Evolutionary conservation across 768 basidiomycete species (phyloP).

Genomic region (Serendipita indica): DNA sequence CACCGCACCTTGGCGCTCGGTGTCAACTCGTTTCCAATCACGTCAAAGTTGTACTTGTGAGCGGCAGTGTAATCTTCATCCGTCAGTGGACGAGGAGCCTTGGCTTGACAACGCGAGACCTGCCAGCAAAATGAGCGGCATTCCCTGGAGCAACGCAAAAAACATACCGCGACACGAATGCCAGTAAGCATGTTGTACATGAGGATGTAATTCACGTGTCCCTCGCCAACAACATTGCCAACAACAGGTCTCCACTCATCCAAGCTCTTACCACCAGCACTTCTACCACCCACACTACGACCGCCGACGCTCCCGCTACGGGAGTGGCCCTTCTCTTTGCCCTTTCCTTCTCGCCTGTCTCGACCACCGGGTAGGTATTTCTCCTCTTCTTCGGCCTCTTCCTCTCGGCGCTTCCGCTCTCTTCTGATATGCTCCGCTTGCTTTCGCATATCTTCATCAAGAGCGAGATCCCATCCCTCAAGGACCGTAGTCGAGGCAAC

Average conservation of each 20-base stretch:
- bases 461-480: conserved; percentile 32
- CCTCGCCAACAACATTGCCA: conserved; percentile 95
- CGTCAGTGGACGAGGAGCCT: conserved; percentile 72
- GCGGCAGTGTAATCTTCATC: conserved; percentile 74
- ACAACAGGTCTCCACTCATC: conserved; percentile 54
- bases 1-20: conserved; percentile 50
- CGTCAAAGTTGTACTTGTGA: conserved; percentile 95
- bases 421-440: conserved; percentile 77
- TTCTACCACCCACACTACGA: conserved; percentile 9
- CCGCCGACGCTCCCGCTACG: conserved; percentile 3
- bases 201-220: conserved; percentile 93
- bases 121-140: conserved; percentile 23
- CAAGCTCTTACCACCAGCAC: conserved; percentile 5
- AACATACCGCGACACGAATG: conserved; percentile 78
- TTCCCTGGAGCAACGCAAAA: neutral
- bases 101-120: conserved; percentile 95
- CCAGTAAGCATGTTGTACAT: conserved; percentile 99
- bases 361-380: conserved; percentile 24
- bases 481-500: conserved; percentile 24
- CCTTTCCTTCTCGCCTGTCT: conserved; percentile 16
- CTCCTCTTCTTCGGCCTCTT: conserved; percentile 45
- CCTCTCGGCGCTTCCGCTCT: conserved; percentile 64
- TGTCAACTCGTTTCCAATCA: conserved; percentile 92
- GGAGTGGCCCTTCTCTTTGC: conserved; percentile 16
- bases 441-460: conserved; percentile 71